A percentile compares a stretch with the other conserved stretches of the same genome.
phyloP scores from a whole-genome alignment of 2,329 filamentous ascomycete genomes.

The Apiospora aurea region DNA sequence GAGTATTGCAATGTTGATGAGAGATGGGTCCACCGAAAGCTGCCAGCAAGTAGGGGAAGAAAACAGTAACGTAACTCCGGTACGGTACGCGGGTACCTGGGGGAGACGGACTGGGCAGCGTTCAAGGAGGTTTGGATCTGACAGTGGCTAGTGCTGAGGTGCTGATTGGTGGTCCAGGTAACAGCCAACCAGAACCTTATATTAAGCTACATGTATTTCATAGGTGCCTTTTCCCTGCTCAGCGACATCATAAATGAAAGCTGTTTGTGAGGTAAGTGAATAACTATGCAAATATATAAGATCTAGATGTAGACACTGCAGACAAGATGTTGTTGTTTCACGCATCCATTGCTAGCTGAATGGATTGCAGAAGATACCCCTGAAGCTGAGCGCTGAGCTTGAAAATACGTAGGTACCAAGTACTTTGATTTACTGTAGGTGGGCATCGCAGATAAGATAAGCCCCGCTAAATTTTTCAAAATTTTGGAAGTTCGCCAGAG shows the following conservation, averaged over 20 bases:
- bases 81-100: not conserved
- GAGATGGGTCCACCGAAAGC: not conserved
- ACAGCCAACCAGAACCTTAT: not conserved
- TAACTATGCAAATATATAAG: not conserved
- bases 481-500: constrained; percentile 24
- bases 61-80: constrained; percentile 16
- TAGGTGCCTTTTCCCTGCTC: not conserved
- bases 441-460: constrained; percentile 28
- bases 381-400: not conserved
- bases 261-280: not conserved
- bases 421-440: not conserved
- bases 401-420: not conserved
- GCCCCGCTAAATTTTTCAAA: constrained; percentile 33
- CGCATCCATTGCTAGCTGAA: not conserved
- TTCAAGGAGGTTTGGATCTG: not conserved
- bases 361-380: no score
- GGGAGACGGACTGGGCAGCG: no score
- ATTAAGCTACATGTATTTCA: not conserved
- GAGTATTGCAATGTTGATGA: not conserved
- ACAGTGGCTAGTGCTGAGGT: not conserved
- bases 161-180: not conserved
- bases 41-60: not conserved
- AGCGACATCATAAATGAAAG: not conserved
- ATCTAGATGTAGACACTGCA: not conserved
- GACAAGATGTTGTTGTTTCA: not conserved